These are phyloP conservation scores for Aspergillus uvarum DNA, from an alignment of 2,329 filamentous ascomycete genomes.

Conservation along the genomic window DNA sequence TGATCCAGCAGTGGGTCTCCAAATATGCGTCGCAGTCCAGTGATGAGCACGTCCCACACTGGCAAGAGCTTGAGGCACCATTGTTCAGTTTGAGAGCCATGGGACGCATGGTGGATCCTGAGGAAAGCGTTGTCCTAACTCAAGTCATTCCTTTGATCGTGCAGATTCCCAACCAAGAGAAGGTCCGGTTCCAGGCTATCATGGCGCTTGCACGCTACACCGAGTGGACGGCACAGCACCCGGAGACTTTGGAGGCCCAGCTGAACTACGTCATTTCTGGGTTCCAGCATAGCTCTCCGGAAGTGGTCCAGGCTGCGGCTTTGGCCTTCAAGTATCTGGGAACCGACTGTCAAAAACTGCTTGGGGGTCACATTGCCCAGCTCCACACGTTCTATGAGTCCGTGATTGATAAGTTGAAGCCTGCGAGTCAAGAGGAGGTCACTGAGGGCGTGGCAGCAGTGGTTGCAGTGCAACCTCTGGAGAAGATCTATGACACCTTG, in stretches of 20 bases:
- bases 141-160: constrained; percentile 92
- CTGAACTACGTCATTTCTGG: constrained; percentile 94
- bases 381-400: constrained; percentile 91
- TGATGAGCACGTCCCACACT: constrained; percentile 76
- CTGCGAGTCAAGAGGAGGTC: constrained; percentile 87
- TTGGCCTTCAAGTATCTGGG: constrained; percentile 97
- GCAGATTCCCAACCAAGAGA: constrained; percentile 92
- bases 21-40: constrained; percentile 75
- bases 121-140: constrained; percentile 82
- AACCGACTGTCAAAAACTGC: constrained; percentile 83
- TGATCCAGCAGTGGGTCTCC: constrained; percentile 85
- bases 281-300: constrained; percentile 83
- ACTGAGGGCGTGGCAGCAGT: constrained; percentile 94
- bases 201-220: constrained; percentile 97
- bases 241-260: constrained; percentile 86
- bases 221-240: constrained; percentile 93
- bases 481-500: constrained; percentile 78
- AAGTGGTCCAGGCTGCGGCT: constrained; percentile 87
- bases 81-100: constrained; percentile 94
- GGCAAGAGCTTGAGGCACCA: constrained; percentile 94
- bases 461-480: constrained; percentile 77
- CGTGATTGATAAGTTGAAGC: constrained; percentile 80
- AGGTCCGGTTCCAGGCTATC: constrained; percentile 96
- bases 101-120: constrained; percentile 90
- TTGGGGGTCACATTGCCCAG: constrained; percentile 79